Conservation (phyloP, 148 eudicot genomes). For the Gaultheria prostrata region DNA sequence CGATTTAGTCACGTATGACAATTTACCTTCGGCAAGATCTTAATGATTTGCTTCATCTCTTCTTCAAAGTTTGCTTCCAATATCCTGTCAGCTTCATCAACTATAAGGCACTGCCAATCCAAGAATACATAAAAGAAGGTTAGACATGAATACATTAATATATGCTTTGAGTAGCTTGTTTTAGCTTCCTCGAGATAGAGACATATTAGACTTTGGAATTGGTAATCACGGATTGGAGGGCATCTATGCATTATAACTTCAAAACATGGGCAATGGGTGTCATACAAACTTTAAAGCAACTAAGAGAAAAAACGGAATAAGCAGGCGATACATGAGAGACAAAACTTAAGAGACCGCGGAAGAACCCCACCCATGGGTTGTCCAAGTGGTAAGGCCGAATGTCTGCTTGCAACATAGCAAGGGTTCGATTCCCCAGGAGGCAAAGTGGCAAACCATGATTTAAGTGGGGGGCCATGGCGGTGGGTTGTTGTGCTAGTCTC, state of each 20-base stretch:
- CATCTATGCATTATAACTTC: background rate
- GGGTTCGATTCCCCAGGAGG: no score
- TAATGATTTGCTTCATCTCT: constrained; percentile 87
- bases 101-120: constrained; percentile 65
- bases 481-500: no score
- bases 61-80: constrained; percentile 94
- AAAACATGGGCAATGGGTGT: background rate
- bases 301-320: background rate
- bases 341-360: background rate
- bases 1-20: background rate
- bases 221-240: background rate
- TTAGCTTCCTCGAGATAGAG: background rate
- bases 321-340: background rate
- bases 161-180: background rate
- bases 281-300: background rate
- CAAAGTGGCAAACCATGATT: no score
- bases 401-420: no score
- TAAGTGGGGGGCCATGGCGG: no score
- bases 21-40: constrained; percentile 76
- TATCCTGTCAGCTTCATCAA: constrained; percentile 98
- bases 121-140: constrained; percentile 4
- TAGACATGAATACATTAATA: background rate
- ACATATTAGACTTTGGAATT: background rate
- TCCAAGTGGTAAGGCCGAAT: no score
- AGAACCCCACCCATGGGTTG: no score